Conservation (phyloP, 2,329 filamentous ascomycete genomes). For the Alternaria ventricosa region DNA sequence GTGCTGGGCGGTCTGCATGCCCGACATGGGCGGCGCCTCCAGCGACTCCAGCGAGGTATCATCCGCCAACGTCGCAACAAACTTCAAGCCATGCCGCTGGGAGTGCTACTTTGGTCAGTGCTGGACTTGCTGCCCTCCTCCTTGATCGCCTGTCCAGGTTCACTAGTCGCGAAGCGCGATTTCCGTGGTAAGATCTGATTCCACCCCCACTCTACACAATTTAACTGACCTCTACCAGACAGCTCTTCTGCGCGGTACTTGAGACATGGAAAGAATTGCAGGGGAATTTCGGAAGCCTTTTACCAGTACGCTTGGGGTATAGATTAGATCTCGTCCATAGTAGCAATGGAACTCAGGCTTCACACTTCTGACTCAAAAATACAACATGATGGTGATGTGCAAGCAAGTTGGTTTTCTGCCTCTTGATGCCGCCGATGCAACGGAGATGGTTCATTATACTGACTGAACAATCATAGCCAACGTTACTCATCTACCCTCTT, state of each 20-base stretch:
- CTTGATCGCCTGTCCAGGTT: background rate
- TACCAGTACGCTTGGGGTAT: background rate
- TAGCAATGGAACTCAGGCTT: background rate
- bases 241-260: background rate
- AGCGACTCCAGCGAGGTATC: background rate
- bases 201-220: background rate
- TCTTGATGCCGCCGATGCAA: background rate
- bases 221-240: background rate
- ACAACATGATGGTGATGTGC: background rate
- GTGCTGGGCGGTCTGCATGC: background rate
- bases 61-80: background rate
- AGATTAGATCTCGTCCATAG: background rate
- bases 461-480: background rate
- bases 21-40: background rate
- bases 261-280: background rate
- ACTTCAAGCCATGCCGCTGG: background rate
- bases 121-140: background rate
- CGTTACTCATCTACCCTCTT: background rate
- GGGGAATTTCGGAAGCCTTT: background rate
- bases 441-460: background rate
- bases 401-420: background rate
- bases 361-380: background rate
- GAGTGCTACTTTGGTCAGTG: background rate
- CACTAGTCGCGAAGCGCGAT: background rate
- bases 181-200: background rate